Base-by-base conservation (phyloP, 148 eudicot genomes). In the Dianthus caryophyllus region DNA sequence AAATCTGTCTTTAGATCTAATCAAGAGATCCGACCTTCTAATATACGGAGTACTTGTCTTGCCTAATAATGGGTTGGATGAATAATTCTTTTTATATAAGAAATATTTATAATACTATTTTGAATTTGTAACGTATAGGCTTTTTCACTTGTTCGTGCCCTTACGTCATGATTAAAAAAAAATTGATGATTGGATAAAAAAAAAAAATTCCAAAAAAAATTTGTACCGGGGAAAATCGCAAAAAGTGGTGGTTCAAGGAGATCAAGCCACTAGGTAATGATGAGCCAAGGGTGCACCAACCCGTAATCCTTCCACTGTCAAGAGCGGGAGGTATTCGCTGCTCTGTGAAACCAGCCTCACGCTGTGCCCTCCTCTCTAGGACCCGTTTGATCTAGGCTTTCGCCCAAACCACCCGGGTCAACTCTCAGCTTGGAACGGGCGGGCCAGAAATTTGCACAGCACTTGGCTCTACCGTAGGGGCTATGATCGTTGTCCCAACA, bases 321-420 rank as follows among this genome's bases (percentile, higher is more conserved):
- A 55, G 62, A 39, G 61, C 17, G 52, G 62, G 61, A 53, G 14
- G 71, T 67, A 1, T 53, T 67, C 51, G 61, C 59, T 54, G 71
- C 62, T 67, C 71, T 67, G 51, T 67, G 62, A 67, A 54, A 54
- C 62, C 71, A 67, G 69, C 69, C 69, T 30, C 57, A 49, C 58
- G 44, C 69, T 17, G 17, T 47, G 43, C 63, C 63, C 63, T 58
- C 63, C 43, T 0, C 63, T 58, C 63, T 58, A 58, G 12, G 43
- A n/a, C 17, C 63, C 43, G 63, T 58, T n/a, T 0, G 14, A 14
- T 1, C 41, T 14, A 31, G 43, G 63, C 63, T 17, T 58, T 9
- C 14, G 43, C 56, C 68, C 43, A 17, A 49, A 0, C 25, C 56
- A 9, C 43, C 3, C 31, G 41, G 56, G 9, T 25, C 55, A 49